Percentiles rank a stretch among this genome's conserved stretches.
These are phyloP conservation scores for Hygrocybe coccinea DNA, from an alignment of 768 basidiomycete species.

Conservation along the genomic window DNA sequence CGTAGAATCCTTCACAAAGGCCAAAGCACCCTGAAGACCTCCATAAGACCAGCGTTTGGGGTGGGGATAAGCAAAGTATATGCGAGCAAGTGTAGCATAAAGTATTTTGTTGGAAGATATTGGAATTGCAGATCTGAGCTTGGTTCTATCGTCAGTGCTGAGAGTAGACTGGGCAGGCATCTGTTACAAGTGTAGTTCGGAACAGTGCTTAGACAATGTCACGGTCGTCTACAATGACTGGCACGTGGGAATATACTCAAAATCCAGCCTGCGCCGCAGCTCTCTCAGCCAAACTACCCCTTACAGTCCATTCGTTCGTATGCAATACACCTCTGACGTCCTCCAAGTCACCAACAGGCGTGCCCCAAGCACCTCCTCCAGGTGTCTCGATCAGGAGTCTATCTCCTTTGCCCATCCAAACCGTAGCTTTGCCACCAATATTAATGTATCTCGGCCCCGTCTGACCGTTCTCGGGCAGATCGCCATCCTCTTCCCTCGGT, in stretches of 20 bases:
- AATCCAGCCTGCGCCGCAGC: slow-evolving; percentile 61
- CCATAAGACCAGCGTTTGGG: slow-evolving; percentile 78
- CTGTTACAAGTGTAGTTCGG: not conserved
- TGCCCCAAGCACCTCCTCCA: slow-evolving; percentile 87
- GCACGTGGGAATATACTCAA: slow-evolving; percentile 23
- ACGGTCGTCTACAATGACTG: not conserved
- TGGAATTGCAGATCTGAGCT: slow-evolving; percentile 62
- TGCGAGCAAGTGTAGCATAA: slow-evolving; percentile 74
- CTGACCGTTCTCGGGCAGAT: slow-evolving; percentile 43
- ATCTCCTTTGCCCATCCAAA: slow-evolving; percentile 88
- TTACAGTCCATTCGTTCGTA: slow-evolving; percentile 56
- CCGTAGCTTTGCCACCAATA: slow-evolving; percentile 83
- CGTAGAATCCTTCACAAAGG: slow-evolving; percentile 58
- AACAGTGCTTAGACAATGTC: not conserved
- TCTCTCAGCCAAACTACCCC: slow-evolving; percentile 64
- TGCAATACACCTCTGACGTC: slow-evolving; percentile 26
- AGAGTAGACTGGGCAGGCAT: slow-evolving; percentile 78
- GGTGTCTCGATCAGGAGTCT: slow-evolving; percentile 79
- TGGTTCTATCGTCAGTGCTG: slow-evolving; percentile 68
- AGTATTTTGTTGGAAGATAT: slow-evolving; percentile 65
- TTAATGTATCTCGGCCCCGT: slow-evolving; percentile 59
- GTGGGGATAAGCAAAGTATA: slow-evolving; percentile 86
- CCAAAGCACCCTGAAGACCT: slow-evolving; percentile 82
- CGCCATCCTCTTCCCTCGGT: slow-evolving; percentile 61
- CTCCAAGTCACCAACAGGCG: slow-evolving; percentile 23